Evolutionary conservation across 306 rosid species (phyloP).

Genomic region (Lablab purpureus): DNA sequence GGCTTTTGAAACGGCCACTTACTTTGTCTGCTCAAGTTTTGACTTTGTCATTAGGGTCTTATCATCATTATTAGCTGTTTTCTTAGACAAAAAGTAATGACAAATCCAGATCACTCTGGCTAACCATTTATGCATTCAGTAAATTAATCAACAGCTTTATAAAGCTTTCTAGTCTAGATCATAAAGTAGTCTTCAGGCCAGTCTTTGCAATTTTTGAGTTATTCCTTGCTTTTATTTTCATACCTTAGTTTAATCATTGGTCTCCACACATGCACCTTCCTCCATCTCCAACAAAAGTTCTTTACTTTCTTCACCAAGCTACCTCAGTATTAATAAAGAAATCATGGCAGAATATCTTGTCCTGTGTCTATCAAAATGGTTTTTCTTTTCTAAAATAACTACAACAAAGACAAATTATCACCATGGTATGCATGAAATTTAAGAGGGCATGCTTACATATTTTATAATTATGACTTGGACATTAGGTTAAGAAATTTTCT

Average conservation of each 20-base stretch:
- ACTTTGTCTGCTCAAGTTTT: constrained; percentile 53
- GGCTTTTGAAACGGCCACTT: constrained; percentile 47
- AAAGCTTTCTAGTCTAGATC: constrained; percentile 36
- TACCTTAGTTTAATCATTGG: constrained; percentile 49
- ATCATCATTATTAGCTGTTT: constrained; percentile 57
- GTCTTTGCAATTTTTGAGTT: constrained; percentile 43
- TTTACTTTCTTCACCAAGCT: not conserved
- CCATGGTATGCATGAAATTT: not conserved
- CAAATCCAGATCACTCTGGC: constrained; percentile 52
- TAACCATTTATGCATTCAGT: constrained; percentile 55
- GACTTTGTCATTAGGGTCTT: constrained; percentile 54
- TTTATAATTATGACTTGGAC: no score
- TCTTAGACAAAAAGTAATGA: constrained; percentile 57
- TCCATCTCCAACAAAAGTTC: not conserved
- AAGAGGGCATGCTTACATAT: not conserved
- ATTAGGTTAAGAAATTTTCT: not conserved
- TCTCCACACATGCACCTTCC: constrained; percentile 34
- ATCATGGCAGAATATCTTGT: not conserved
- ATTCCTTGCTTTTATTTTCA: constrained; percentile 31
- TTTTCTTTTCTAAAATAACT: not conserved
- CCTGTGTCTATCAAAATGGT: not conserved
- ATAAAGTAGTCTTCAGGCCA: constrained; percentile 37
- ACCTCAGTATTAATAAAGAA: not conserved
- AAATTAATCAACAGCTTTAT: constrained; percentile 42
- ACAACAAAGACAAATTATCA: not conserved